These are phyloP conservation scores for Emydomyces testavorans DNA, from an alignment of 2,329 filamentous ascomycete genomes.

Conservation along the genomic window DNA sequence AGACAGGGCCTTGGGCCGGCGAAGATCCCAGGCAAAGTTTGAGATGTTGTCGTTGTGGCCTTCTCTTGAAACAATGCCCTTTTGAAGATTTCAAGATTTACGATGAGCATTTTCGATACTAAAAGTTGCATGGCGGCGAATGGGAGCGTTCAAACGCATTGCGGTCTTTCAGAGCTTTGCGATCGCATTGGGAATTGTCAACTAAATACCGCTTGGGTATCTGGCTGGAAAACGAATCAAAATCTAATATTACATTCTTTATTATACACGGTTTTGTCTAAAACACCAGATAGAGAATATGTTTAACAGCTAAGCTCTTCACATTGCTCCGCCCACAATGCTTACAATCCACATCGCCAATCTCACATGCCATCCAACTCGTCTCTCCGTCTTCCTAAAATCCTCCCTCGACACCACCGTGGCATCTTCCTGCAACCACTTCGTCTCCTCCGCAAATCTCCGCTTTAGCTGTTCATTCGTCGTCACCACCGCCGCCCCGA, in stretches of 20 bases:
- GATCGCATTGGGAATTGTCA: not conserved
- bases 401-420: conserved; percentile 59
- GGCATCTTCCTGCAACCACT: conserved; percentile 67
- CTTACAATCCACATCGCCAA: conserved; percentile 90
- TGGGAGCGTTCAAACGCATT: not conserved
- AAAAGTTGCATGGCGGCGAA: conserved; percentile 5
- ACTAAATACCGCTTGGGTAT: not conserved
- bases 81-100: not conserved
- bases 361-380: conserved; percentile 73
- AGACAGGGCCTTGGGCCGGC: conserved; percentile 68
- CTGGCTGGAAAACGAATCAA: not conserved
- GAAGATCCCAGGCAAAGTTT: conserved; percentile 41
- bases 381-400: conserved; percentile 66
- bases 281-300: not conserved
- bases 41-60: not conserved
- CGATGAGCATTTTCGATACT: conserved; percentile 1
- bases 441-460: conserved; percentile 66
- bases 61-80: not conserved
- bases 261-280: not conserved
- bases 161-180: not conserved
- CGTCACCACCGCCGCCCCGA: conserved; percentile 77
- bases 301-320: conserved; percentile 16
- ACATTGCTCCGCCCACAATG: conserved; percentile 77
- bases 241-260: not conserved
- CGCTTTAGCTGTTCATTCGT: conserved; percentile 58